These are phyloP conservation scores for Candida pseudoviswanathii DNA, from an alignment of 1,139 yeast species.

Conservation along the genomic window DNA sequence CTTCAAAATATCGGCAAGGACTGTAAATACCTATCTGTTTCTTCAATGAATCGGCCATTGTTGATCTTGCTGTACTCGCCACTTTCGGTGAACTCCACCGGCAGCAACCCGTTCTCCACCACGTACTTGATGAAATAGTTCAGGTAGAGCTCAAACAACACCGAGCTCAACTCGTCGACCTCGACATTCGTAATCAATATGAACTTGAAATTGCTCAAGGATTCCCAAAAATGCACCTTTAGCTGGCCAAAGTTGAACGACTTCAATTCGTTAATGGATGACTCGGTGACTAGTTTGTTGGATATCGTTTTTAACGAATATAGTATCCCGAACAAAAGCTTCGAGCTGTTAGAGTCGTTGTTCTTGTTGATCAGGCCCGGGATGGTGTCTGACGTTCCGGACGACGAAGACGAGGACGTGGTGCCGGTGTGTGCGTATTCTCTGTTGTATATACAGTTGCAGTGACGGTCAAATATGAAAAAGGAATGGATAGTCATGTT, in stretches of 20 bases:
- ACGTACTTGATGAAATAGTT: slow-evolving; percentile 69
- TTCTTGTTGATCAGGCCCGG: slow-evolving; percentile 54
- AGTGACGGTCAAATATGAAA: slow-evolving; percentile 88
- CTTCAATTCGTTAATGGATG: slow-evolving; percentile 50
- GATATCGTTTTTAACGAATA: slow-evolving; percentile 79
- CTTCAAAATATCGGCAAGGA: slow-evolving; percentile 26
- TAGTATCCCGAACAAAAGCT: slow-evolving; percentile 84
- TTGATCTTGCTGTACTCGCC: slow-evolving; percentile 38
- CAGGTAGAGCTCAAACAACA: slow-evolving; percentile 67
- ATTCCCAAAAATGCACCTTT: slow-evolving; percentile 77
- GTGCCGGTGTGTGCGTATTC: slow-evolving; percentile 47
- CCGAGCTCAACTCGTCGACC: slow-evolving; percentile 60
- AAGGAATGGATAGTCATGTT: slow-evolving; percentile 62
- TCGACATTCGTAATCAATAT: slow-evolving; percentile 70
- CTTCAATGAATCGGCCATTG: slow-evolving; percentile 46
- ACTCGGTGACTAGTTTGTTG: slow-evolving; percentile 53
- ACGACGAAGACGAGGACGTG: slow-evolving; percentile 1
- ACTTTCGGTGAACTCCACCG: slow-evolving; percentile 48
- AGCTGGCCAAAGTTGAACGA: slow-evolving; percentile 73
- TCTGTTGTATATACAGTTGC: slow-evolving; percentile 73
- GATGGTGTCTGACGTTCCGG: slow-evolving; percentile 15
- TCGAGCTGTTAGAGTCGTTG: slow-evolving; percentile 66
- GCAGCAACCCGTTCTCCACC: slow-evolving; percentile 62
- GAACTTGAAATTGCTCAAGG: slow-evolving; percentile 77
- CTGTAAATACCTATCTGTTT: slow-evolving; percentile 42